Evolutionary conservation across 805 yeast genomes (phyloP), one percentile per base, ranked within the genome.

Genomic region (Hanseniaspora nectarophila): DNA sequence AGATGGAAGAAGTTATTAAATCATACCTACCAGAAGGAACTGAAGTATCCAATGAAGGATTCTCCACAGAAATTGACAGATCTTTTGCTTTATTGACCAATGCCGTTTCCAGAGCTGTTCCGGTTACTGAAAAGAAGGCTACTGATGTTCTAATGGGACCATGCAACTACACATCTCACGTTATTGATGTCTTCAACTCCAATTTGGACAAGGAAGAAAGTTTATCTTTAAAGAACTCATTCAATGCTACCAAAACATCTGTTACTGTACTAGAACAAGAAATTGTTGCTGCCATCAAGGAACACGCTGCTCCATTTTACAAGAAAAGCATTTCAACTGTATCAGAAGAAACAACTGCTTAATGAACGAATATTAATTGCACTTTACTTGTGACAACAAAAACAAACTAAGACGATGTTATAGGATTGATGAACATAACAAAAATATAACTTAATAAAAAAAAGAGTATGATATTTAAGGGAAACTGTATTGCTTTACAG

Each of bases 21-120:
- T 65, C 64, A 33, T 69, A 72, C 56, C 68, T 76, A 34, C 82
- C 84, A 18, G 67, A 66, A n/a, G 67, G 67, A 20, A 66, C 67
- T 54, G 59, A 63, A 21, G 73, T 76, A 5, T 59, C 73, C 12
- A 63, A 69, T 12, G 73, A 73, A 15, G 70, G 67, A 3, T 71
- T 65, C 51, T 68, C 79, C 5, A 80, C 79, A 62, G 89, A 83
- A 65, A 54, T 80, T 35, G 68, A 76, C 44, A 75, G 80, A 63
- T 70, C 79, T n/a, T 37, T 70, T 18, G 65, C 70, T 43, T 64
- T 78, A 33, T 51, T 73, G 9, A 56, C 61, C 33, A 72, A 71
- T 55, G 67, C 71, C n/a, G 56, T 70, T 8, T 57, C 60, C 34
- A 67, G 75, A 54, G 62, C 71, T 2, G 57, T 67, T 20, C 73